A percentile compares a stretch with the other conserved stretches of the same genome.
These are phyloP conservation scores for Cladophialophora chaetospira DNA, from an alignment of 2,329 filamentous ascomycete species.

Conservation along the genomic window DNA sequence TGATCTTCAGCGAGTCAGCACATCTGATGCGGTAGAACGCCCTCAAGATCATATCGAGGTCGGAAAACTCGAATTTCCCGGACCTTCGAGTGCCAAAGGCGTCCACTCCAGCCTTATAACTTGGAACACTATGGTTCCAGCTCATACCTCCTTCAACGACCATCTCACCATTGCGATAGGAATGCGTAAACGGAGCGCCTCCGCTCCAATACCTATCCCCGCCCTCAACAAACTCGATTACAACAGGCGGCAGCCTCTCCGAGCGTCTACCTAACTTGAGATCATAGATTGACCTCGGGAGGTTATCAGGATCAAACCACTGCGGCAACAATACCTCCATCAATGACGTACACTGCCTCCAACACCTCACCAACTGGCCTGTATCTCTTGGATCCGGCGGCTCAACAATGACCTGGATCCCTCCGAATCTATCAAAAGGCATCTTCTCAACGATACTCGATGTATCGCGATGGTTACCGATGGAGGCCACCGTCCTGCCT, in stretches of 20 bases:
- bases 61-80: neutral
- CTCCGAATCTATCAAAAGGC: slow-evolving; percentile 1
- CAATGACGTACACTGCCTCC: neutral
- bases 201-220: slow-evolving; percentile 2
- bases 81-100: neutral
- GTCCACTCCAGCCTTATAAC: neutral
- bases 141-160: no score
- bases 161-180: no score
- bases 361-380: neutral
- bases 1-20: slow-evolving; percentile 3
- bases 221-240: slow-evolving; percentile 7
- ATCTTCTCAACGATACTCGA: neutral
- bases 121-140: slow-evolving; percentile 4
- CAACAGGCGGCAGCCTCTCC: slow-evolving; percentile 4
- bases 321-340: neutral
- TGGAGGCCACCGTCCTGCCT: neutral
- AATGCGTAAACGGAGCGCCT: slow-evolving; percentile 1
- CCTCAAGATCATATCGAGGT: slow-evolving; percentile 13
- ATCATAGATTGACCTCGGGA: neutral
- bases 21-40: slow-evolving; percentile 13
- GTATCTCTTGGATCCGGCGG: neutral
- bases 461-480: neutral
- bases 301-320: neutral
- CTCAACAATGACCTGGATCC: neutral
- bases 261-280: neutral